These are phyloP conservation scores for Venturiaceae sp. DNA, from an alignment of 2,329 filamentous ascomycete species.

Conservation along the genomic window DNA sequence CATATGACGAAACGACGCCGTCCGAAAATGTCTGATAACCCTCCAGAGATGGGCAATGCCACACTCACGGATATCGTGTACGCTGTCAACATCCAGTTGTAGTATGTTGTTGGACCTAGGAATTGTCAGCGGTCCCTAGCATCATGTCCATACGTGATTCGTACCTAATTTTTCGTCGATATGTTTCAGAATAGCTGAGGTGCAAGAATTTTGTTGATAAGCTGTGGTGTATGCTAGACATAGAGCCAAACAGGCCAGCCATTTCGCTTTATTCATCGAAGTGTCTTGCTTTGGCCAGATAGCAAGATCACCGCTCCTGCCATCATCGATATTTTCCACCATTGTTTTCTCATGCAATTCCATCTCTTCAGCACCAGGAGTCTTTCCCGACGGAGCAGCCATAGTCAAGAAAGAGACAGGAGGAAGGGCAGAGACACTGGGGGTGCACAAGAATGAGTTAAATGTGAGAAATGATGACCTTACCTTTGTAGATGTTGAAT, in stretches of 20 bases:
- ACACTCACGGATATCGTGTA: conserved; percentile 8
- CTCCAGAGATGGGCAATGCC: conserved; percentile 2
- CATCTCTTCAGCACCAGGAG: too few species aligned
- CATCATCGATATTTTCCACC: background rate
- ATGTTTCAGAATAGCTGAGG: conserved; percentile 7
- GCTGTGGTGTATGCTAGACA: conserved; percentile 3
- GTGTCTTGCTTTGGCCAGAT: background rate
- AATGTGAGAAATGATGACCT: too few species aligned
- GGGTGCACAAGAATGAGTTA: too few species aligned
- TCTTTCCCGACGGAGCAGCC: background rate
- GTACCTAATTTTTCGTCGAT: conserved; percentile 8
- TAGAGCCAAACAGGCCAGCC: conserved; percentile 7
- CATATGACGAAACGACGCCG: conserved; percentile 6
- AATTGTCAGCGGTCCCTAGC: background rate
- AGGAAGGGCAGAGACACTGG: background rate
- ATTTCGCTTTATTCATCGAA: conserved; percentile 8
- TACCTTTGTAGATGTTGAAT: too few species aligned
- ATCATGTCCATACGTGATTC: background rate
- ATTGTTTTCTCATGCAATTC: background rate
- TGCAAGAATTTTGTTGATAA: conserved; percentile 6
- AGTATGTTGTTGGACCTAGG: conserved; percentile 9
- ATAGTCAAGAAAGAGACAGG: background rate
- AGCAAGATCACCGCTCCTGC: background rate
- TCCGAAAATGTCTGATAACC: conserved; percentile 9
- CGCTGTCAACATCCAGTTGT: conserved; percentile 9